These are phyloP conservation scores for Testicularia cyperi DNA, from an alignment of 1,284 basidiomycete species.

Conservation along the genomic window DNA sequence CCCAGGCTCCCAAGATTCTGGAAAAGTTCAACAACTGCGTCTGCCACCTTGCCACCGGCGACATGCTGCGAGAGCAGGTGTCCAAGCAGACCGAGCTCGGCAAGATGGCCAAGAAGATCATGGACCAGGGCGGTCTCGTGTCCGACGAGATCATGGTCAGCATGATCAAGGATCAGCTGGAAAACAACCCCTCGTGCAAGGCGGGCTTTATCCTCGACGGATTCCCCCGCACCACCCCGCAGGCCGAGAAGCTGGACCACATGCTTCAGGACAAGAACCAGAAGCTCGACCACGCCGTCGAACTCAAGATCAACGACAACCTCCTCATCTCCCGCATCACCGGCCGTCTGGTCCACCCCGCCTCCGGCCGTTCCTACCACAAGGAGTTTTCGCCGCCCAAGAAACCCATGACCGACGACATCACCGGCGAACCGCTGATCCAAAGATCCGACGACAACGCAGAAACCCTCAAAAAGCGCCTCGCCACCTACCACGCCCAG, in stretches of 20 bases:
- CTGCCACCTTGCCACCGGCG: constrained; percentile 96
- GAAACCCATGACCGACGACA: constrained; percentile 88
- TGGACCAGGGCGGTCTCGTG: constrained; percentile 85
- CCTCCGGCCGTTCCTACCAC: constrained; percentile 89
- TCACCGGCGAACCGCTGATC: constrained; percentile 88
- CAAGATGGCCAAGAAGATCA: constrained; percentile 91
- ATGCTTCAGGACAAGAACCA: constrained; percentile 84
- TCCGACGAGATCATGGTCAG: constrained; percentile 94
- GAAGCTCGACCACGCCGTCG: constrained; percentile 81
- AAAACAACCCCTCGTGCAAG: constrained; percentile 87
- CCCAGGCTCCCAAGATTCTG: constrained; percentile 90
- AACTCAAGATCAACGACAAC: constrained; percentile 89
- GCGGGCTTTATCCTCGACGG: constrained; percentile 97
- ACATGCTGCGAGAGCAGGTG: constrained; percentile 97
- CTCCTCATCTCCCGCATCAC: constrained; percentile 96
- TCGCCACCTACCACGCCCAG: constrained; percentile 83
- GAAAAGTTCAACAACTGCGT: constrained; percentile 79
- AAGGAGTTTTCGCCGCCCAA: constrained; percentile 94
- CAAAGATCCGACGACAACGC: constrained; percentile 63
- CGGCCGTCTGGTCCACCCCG: constrained; percentile 87
- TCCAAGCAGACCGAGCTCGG: constrained; percentile 82
- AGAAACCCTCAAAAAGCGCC: constrained; percentile 86
- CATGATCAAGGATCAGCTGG: constrained; percentile 95
- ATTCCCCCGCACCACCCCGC: constrained; percentile 96
- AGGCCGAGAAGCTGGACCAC: constrained; percentile 90